Evolutionary conservation across 2,329 filamentous ascomycete genomes (phyloP).

Genomic region (Cladophialophora exuberans): DNA sequence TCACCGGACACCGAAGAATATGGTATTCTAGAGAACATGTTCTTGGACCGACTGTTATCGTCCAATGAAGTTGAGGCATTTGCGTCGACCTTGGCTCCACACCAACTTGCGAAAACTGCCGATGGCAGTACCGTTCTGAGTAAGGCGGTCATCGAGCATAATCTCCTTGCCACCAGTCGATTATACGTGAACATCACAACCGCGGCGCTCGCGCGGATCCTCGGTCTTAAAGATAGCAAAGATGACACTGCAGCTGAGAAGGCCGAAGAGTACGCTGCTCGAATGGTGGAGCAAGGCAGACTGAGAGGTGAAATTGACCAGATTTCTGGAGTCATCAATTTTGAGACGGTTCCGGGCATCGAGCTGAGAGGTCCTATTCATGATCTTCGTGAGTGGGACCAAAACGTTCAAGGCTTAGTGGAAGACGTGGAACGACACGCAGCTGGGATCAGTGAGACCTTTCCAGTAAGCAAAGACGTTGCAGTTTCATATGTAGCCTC

Average conservation of each 20-base stretch:
- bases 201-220: constrained; percentile 72
- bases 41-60: constrained; percentile 81
- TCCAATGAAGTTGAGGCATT: constrained; percentile 86
- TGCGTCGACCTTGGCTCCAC: constrained; percentile 75
- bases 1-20: constrained; percentile 75
- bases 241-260: constrained; percentile 62
- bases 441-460: constrained; percentile 76
- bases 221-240: constrained; percentile 66
- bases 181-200: constrained; percentile 78
- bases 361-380: constrained; percentile 66
- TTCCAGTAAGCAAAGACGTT: constrained; percentile 63
- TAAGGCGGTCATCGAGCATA: constrained; percentile 94
- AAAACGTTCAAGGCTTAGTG: constrained; percentile 80
- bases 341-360: constrained; percentile 74
- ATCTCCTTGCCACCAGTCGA: constrained; percentile 81
- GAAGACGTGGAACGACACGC: constrained; percentile 90
- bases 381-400: constrained; percentile 84
- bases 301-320: constrained; percentile 90
- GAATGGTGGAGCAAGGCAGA: constrained; percentile 94
- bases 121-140: constrained; percentile 93
- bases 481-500: not conserved
- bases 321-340: constrained; percentile 85
- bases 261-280: constrained; percentile 87
- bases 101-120: constrained; percentile 86
- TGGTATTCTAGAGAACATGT: constrained; percentile 95